Percentiles rank a stretch among this genome's conserved stretches.
Conservation (phyloP, 129 eudicot genomes). For the Escallonia herrerae region DNA sequence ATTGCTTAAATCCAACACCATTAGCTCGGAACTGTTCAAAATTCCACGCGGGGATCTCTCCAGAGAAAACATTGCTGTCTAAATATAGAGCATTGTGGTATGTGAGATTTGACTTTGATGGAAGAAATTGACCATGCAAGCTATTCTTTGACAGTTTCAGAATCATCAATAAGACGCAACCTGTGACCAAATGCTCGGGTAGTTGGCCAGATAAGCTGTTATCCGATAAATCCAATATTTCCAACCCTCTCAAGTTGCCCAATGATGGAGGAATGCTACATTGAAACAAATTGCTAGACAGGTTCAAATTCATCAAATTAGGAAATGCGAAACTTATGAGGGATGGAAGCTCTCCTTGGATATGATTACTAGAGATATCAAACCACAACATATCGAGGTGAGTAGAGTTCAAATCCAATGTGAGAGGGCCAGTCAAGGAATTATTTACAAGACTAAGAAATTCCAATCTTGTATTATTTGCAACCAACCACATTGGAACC, state of each 20-base stretch:
- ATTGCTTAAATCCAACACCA: neutral
- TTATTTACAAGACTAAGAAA: neutral
- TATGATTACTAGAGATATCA: neutral
- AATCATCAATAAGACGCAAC: neutral
- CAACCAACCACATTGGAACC: constrained; percentile 6
- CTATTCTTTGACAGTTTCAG: constrained; percentile 5
- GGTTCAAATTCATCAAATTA: neutral
- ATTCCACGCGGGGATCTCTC: neutral
- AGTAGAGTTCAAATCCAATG: neutral
- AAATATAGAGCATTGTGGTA: neutral
- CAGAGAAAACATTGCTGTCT: constrained; percentile 12
- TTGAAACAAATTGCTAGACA: constrained; percentile 4
- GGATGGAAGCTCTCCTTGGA: neutral
- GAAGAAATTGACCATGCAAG: constrained; percentile 5
- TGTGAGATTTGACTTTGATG: neutral
- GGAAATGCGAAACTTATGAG: constrained; percentile 4
- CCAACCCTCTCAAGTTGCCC: neutral
- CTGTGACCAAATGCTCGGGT: neutral
- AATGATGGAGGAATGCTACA: constrained; percentile 5
- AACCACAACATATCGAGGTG: neutral
- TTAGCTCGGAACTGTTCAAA: neutral
- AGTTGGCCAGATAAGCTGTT: constrained; percentile 12
- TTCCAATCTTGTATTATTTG: constrained; percentile 8
- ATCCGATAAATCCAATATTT: neutral
- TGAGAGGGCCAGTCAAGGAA: neutral